Conservation (phyloP, 441 rosid genomes). For the Corymbia calophylla region DNA sequence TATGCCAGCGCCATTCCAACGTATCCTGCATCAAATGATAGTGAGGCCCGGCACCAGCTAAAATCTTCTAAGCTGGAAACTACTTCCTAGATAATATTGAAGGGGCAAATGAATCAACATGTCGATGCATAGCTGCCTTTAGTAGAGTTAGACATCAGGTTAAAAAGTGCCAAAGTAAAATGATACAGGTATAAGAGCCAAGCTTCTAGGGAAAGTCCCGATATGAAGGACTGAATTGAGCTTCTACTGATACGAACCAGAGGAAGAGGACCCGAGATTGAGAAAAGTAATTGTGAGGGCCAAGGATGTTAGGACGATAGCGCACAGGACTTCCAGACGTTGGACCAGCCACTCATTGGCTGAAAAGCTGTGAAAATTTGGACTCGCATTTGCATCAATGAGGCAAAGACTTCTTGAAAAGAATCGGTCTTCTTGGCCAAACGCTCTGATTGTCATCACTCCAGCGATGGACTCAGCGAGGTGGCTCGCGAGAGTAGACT, state of each 20-base stretch:
- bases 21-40: neutral
- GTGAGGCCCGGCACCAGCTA: neutral
- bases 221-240: neutral
- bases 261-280: neutral
- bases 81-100: neutral
- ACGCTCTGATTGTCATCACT: constrained; percentile 30
- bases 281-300: constrained; percentile 4
- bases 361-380: constrained; percentile 14
- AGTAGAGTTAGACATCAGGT: neutral
- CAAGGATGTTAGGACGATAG: constrained; percentile 1
- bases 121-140: neutral
- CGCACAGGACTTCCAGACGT: constrained; percentile 27
- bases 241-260: neutral
- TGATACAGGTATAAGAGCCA: neutral
- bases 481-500: constrained; percentile 1
- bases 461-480: constrained; percentile 18
- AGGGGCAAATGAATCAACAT: neutral
- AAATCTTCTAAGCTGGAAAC: neutral
- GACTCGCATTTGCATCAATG: constrained; percentile 25
- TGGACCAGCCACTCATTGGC: constrained; percentile 38
- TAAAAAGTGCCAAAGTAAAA: neutral
- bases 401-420: constrained; percentile 14
- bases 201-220: neutral
- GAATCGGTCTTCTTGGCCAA: constrained; percentile 19
- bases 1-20: constrained; percentile 7